phyloP scores from a whole-genome alignment of 1,284 basidiomycete genomes.

The Ustilago shanxiensis region DNA sequence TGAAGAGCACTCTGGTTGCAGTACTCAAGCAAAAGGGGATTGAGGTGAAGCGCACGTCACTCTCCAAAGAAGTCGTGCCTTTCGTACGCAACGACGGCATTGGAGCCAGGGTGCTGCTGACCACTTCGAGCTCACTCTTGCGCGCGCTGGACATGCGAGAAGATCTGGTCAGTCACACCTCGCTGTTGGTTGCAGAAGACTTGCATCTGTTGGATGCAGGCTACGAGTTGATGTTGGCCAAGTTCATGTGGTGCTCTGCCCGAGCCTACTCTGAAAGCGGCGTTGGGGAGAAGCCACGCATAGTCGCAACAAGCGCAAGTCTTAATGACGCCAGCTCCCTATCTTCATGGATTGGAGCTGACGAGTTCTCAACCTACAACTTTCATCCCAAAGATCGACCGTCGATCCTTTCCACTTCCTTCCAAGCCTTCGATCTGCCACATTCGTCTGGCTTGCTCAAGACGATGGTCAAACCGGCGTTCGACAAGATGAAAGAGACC shows the following conservation, averaged over 20 bases:
- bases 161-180: slow-evolving; percentile 21
- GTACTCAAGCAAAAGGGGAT: slow-evolving; percentile 40
- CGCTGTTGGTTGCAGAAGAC: slow-evolving; percentile 83
- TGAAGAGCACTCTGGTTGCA: slow-evolving; percentile 16
- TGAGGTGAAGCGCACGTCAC: slow-evolving; percentile 27
- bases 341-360: slow-evolving; percentile 85
- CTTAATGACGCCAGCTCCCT: slow-evolving; percentile 85
- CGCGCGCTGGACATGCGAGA: slow-evolving; percentile 48
- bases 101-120: slow-evolving; percentile 66
- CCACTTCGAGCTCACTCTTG: slow-evolving; percentile 69
- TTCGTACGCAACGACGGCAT: slow-evolving; percentile 18
- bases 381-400: slow-evolving; percentile 88
- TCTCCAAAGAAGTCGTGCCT: slow-evolving; percentile 25
- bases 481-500: slow-evolving; percentile 73
- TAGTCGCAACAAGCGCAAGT: slow-evolving; percentile 83
- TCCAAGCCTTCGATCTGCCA: slow-evolving; percentile 86
- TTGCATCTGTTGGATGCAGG: slow-evolving; percentile 84
- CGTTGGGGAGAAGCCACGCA: slow-evolving; percentile 72
- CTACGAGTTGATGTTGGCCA: slow-evolving; percentile 86
- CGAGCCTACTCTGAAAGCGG: not conserved
- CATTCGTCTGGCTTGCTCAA: slow-evolving; percentile 90
- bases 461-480: slow-evolving; percentile 90
- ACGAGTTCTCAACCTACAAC: slow-evolving; percentile 77
- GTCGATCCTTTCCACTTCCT: slow-evolving; percentile 79
- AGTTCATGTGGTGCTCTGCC: slow-evolving; percentile 37